phyloP scores from a whole-genome alignment of 1,139 yeast species.

The Debaryomyces psychrophilus region DNA sequence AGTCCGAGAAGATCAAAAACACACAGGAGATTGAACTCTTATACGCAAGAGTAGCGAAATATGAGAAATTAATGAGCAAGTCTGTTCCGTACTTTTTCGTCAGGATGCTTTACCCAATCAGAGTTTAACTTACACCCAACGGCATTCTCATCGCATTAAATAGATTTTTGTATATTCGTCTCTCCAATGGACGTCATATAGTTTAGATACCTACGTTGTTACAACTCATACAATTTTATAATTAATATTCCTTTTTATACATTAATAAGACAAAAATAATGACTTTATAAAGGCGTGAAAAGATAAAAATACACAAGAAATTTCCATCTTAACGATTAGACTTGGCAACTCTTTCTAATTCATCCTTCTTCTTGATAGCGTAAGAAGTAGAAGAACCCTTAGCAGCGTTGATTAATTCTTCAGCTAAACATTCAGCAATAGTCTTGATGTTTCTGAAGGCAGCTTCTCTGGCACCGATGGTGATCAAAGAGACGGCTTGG shows the following conservation, averaged over 20 bases:
- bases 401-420: constrained; percentile 99
- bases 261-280: constrained; percentile 19
- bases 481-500: constrained; percentile 97
- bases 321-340: constrained; percentile 88
- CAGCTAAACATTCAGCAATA: constrained; percentile 99
- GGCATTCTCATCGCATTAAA: background rate
- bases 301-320: constrained; percentile 23
- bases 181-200: background rate
- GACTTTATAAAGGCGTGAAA: constrained; percentile 18
- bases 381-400: constrained; percentile 99
- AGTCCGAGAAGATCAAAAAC: constrained; percentile 10
- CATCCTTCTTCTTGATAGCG: constrained; percentile 99
- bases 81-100: constrained; percentile 17
- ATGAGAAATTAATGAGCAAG: constrained; percentile 20
- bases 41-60: constrained; percentile 23
- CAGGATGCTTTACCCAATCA: constrained; percentile 30
- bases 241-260: constrained; percentile 18
- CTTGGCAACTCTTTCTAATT: constrained; percentile 99
- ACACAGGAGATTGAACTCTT: constrained; percentile 19
- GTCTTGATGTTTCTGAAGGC: constrained; percentile 99
- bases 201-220: background rate
- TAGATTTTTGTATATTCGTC: background rate
- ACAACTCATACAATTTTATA: constrained; percentile 6
- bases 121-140: constrained; percentile 18
- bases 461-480: constrained; percentile 99